phyloP scores from a whole-genome alignment of 116 monocot species.

The Papilionanthe hybrid region DNA sequence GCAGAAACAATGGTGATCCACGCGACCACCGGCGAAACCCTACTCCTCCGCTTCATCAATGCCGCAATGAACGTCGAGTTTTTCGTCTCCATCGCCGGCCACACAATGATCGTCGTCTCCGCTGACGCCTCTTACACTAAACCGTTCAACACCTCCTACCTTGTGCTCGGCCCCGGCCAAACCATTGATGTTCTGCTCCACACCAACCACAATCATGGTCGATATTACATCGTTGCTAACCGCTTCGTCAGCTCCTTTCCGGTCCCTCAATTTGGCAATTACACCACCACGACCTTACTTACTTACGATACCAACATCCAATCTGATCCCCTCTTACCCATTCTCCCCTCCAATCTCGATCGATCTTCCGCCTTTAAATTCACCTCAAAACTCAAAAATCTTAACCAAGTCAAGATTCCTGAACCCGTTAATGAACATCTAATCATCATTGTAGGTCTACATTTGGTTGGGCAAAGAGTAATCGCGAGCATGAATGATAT shows the following conservation, averaged over 20 bases:
- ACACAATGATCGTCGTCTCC: slow-evolving; percentile 39
- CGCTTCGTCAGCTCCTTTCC: neutral
- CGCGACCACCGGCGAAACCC: slow-evolving; percentile 38
- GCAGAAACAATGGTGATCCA: slow-evolving; percentile 8
- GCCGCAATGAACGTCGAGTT: slow-evolving; percentile 33
- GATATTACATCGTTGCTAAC: slow-evolving; percentile 9
- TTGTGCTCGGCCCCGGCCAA: slow-evolving; percentile 46
- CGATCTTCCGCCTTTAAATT: slow-evolving; percentile 42
- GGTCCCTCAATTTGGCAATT: slow-evolving; percentile 12
- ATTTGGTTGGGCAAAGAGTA: slow-evolving; percentile 20
- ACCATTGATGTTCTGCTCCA: slow-evolving; percentile 38
- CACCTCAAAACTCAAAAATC: slow-evolving; percentile 32
- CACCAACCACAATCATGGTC: neutral
- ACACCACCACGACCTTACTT: slow-evolving; percentile 15
- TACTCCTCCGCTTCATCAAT: slow-evolving; percentile 44
- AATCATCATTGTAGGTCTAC: slow-evolving; percentile 46
- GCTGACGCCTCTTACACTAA: slow-evolving; percentile 39
- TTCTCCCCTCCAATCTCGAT: slow-evolving; percentile 46
- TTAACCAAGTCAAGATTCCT: slow-evolving; percentile 27
- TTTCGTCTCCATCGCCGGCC: slow-evolving; percentile 40
- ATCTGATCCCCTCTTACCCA: slow-evolving; percentile 16
- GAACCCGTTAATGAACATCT: slow-evolving; percentile 45
- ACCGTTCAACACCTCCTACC: slow-evolving; percentile 24
- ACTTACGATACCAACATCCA: slow-evolving; percentile 5
- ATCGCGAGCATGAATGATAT: slow-evolving; percentile 69